phyloP scores from a whole-genome alignment of 805 yeast species.

The Candida sithepensis region DNA sequence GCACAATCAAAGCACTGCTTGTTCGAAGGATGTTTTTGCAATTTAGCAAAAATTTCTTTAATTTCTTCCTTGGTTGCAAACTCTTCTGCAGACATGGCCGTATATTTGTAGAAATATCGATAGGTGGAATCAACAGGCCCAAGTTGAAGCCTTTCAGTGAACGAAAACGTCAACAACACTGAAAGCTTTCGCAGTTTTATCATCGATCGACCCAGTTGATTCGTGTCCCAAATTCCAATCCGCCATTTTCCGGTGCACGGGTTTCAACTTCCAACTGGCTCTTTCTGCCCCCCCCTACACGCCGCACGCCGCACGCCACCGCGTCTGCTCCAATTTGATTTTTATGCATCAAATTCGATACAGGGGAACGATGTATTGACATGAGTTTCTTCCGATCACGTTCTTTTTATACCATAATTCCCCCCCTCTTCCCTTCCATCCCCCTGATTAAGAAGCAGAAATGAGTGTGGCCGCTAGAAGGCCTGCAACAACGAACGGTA shows the following conservation, averaged over 20 bases:
- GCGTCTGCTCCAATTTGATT: too few relatives aligned
- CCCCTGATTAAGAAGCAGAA: too few relatives aligned
- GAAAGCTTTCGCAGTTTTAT: not conserved
- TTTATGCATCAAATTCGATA: too few relatives aligned
- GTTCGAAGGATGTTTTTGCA: conserved; percentile 68
- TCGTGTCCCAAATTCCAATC: not conserved
- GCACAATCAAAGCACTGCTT: conserved; percentile 89
- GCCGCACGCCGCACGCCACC: not conserved
- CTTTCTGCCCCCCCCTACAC: too few relatives aligned
- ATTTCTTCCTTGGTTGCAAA: conserved; percentile 70
- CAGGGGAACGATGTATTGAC: too few relatives aligned
- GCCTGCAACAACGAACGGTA: not conserved
- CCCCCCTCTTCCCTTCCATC: too few relatives aligned
- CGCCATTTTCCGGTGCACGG: not conserved
- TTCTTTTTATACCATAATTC: too few relatives aligned
- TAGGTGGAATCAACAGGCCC: not conserved
- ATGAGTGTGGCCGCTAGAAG: not conserved
- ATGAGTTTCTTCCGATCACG: not conserved
- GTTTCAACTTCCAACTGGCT: not conserved
- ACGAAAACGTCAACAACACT: not conserved
- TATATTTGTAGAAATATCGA: not conserved
- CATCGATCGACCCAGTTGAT: not conserved
- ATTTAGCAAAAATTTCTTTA: conserved; percentile 56
- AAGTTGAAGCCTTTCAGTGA: too few relatives aligned
- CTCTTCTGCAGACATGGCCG: conserved; percentile 25